These are phyloP conservation scores for Cylindrotheca fusiformis DNA, from an alignment of 108 stramenopile species.

Conservation along the genomic window DNA sequence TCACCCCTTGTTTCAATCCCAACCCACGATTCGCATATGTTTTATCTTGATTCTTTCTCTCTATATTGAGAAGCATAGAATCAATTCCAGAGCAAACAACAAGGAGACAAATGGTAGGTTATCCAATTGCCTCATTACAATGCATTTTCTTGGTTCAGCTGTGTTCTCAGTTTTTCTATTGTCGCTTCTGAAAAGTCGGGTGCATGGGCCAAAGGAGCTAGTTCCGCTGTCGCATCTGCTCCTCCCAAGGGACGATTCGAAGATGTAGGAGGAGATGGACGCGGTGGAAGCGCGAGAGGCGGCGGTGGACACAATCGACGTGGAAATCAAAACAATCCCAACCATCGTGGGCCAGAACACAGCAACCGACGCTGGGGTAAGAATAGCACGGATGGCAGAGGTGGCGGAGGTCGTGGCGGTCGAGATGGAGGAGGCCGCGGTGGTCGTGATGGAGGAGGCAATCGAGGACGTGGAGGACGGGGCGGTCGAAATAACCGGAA, in stretches of 20 bases:
- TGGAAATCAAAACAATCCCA: not conserved
- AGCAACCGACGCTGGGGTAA: constrained; percentile 10
- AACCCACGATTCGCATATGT: no score
- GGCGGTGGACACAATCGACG: constrained; percentile 4
- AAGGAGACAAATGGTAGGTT: no score
- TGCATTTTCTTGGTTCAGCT: no score
- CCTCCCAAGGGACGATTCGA: constrained; percentile 16
- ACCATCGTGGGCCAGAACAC: not conserved
- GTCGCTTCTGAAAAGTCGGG: no score
- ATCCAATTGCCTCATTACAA: no score
- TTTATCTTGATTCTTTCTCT: no score
- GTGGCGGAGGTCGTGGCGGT: constrained; percentile 14
- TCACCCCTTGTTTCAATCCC: no score
- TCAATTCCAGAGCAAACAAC: no score
- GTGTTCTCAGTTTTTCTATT: no score
- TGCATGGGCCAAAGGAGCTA: constrained; percentile 40
- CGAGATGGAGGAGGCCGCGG: constrained; percentile 10
- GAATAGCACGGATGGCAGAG: constrained; percentile 14
- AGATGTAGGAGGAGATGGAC: constrained; percentile 3
- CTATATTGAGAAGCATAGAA: no score
- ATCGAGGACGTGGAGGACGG: constrained; percentile 18
- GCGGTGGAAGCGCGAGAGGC: constrained; percentile 1
- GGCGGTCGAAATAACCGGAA: constrained; percentile 27
- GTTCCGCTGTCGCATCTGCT: constrained; percentile 20
- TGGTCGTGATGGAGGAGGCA: constrained; percentile 25